Conservation (phyloP, 1,284 basidiomycete genomes). For the Irpex sp. region DNA sequence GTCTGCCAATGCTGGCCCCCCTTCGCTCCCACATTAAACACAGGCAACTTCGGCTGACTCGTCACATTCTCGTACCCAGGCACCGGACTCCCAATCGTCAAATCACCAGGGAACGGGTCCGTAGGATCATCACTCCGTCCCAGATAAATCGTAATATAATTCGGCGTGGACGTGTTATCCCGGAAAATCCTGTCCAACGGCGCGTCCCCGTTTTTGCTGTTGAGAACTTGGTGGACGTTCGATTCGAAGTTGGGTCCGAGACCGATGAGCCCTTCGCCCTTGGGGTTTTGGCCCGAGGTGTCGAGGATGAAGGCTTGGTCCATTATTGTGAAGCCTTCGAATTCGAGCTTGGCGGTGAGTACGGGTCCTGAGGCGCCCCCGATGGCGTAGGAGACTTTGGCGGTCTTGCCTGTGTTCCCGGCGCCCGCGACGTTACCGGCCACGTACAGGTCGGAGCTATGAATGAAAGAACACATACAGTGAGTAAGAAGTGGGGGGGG, state of each 20-base stretch:
- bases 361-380: conserved; percentile 47
- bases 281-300: conserved; percentile 17
- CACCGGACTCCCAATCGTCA: conserved; percentile 34
- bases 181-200: conserved; percentile 62
- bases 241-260: conserved; percentile 36
- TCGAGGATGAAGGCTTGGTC: conserved; percentile 53
- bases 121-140: conserved; percentile 28
- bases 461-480: background rate
- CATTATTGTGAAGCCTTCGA: conserved; percentile 49
- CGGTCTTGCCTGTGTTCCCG: conserved; percentile 38
- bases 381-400: conserved; percentile 47
- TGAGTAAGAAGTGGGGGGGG: background rate
- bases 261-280: conserved; percentile 33
- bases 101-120: conserved; percentile 31
- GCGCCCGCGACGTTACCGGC: conserved; percentile 42
- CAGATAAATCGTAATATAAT: conserved; percentile 50
- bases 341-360: conserved; percentile 47
- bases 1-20: conserved; percentile 35
- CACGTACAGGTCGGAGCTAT: conserved; percentile 58
- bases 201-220: conserved; percentile 36
- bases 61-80: conserved; percentile 30
- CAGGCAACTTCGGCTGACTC: conserved; percentile 32
- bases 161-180: conserved; percentile 50
- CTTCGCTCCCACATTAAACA: conserved; percentile 22
- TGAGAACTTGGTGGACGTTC: conserved; percentile 22